A percentile compares a stretch with the other conserved stretches of the same genome.
These are phyloP conservation scores for Chlorella sp. DNA, from an alignment of 139 green algal genomes.

Conservation along the genomic window DNA sequence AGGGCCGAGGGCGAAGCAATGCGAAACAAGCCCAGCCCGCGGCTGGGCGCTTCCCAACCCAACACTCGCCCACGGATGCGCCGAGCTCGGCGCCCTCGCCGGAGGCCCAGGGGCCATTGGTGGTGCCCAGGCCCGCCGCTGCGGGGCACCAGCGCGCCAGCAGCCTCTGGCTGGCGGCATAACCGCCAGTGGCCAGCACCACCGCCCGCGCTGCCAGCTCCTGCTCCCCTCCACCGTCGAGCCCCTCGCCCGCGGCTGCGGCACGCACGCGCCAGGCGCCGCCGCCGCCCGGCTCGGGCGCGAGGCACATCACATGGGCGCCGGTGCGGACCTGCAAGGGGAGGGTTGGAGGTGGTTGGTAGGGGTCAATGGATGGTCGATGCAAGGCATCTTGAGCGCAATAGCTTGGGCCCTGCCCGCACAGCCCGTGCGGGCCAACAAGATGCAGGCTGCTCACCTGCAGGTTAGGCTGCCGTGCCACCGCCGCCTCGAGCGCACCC, in stretches of 20 bases:
- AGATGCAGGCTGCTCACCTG: no score
- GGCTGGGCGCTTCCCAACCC: no score
- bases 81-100: neutral
- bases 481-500: neutral
- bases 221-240: neutral
- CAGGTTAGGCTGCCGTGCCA: neutral
- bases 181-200: constrained; percentile 6
- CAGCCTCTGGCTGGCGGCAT: constrained; percentile 2
- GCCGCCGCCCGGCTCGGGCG: neutral
- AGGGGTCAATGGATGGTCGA: no score
- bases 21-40: no score
- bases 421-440: no score
- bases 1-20: no score
- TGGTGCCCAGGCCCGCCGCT: neutral
- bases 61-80: no score
- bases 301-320: neutral
- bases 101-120: neutral
- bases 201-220: neutral
- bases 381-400: no score
- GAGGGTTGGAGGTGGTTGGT: no score
- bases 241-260: neutral
- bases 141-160: neutral
- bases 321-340: no score
- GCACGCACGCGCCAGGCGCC: neutral
- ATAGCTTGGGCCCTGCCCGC: no score